Base-by-base conservation (phyloP, 352 stramenopile genomes). In the Pythium catenulatum region DNA sequence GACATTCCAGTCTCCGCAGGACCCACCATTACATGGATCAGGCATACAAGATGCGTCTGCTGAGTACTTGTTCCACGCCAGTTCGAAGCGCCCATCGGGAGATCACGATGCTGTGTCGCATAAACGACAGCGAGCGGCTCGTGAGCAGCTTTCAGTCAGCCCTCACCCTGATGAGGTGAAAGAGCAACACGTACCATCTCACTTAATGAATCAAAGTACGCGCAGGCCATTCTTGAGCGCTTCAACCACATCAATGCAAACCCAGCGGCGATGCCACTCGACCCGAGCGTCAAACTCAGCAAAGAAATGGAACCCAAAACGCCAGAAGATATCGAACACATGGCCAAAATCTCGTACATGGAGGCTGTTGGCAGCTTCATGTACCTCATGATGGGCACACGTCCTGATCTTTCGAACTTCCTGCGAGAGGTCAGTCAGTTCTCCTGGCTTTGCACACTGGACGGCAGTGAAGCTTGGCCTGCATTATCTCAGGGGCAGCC, bases 301-400 rank as follows among this genome's bases (percentile, higher is more conserved):
- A 59, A n/a, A 59, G 32, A n/a, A 34, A 59, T 27, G 50, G 21
- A 27, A 23, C 50, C 50, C 11, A 69, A n/a, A 39, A 66, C 14
- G 27, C 21, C 19, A 30, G 19, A 37, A 66, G n/a, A 19, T 25
- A 66, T 66, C 6, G 9, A 34, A 66, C 27, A 34, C 41, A 41
- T 13, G 14, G 17, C 45, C n/a, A n/a, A n/a, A n/a, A 25, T 69
- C 36, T 23, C 58, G n/a, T 45, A 69, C 36, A 14, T 30, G n/a
- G 75, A 69, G 30, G 58, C 58, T 69, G 58, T 85, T 27, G 77
- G 45, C 32, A 85, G 66, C 66, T 45, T 85, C 65, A 85, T 85
- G 77, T 85, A 85, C 34, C 77, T 85, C 34, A 85, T 78, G 77
- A 65, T 85, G 13, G 54, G n/a, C n/a, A n/a, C n/a, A n/a, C n/a